Conservation (phyloP, 768 basidiomycete species). For the Lactarius deliciosus region DNA sequence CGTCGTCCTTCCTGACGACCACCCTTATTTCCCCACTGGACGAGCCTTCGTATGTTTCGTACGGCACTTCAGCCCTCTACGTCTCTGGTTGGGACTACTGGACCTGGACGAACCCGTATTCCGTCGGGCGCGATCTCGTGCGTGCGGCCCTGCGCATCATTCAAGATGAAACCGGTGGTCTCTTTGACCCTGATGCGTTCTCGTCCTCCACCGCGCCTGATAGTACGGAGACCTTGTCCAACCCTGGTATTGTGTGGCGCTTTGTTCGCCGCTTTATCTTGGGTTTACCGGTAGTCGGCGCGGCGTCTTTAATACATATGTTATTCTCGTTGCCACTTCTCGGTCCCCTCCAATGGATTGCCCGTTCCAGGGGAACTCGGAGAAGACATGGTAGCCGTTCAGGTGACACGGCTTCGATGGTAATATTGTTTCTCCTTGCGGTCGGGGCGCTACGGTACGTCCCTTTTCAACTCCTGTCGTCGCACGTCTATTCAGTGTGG, state of each 20-base stretch:
- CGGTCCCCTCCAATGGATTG: slow-evolving; percentile 68
- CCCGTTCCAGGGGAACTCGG: slow-evolving; percentile 59
- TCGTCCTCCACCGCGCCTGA: slow-evolving; percentile 35
- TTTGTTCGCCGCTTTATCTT: slow-evolving; percentile 72
- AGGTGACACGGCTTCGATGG: slow-evolving; percentile 62
- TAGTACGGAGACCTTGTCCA: slow-evolving; percentile 16
- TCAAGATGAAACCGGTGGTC: slow-evolving; percentile 28
- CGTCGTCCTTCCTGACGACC: slow-evolving; percentile 29
- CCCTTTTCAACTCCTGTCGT: slow-evolving; percentile 5
- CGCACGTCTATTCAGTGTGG: slow-evolving; percentile 23
- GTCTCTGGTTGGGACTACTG: slow-evolving; percentile 14
- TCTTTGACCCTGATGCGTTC: slow-evolving; percentile 33
- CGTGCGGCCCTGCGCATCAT: slow-evolving; percentile 30
- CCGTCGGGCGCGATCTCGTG: slow-evolving; percentile 28
- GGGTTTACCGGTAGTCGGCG: slow-evolving; percentile 76
- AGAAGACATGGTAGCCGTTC: slow-evolving; percentile 49
- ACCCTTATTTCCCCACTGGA: slow-evolving; percentile 24
- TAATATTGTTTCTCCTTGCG: slow-evolving; percentile 60
- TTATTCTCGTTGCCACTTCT: slow-evolving; percentile 61
- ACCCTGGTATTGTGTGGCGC: slow-evolving; percentile 48
- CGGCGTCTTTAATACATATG: slow-evolving; percentile 72
- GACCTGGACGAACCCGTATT: slow-evolving; percentile 29
- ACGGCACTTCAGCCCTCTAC: slow-evolving; percentile 14
- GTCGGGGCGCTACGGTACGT: slow-evolving; percentile 63
- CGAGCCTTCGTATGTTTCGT: slow-evolving; percentile 17